Percentiles rank a stretch among this genome's conserved stretches.
These are phyloP conservation scores for Mortierella sp. DNA, from an alignment of 371 early-diverging fungal species.

Conservation along the genomic window DNA sequence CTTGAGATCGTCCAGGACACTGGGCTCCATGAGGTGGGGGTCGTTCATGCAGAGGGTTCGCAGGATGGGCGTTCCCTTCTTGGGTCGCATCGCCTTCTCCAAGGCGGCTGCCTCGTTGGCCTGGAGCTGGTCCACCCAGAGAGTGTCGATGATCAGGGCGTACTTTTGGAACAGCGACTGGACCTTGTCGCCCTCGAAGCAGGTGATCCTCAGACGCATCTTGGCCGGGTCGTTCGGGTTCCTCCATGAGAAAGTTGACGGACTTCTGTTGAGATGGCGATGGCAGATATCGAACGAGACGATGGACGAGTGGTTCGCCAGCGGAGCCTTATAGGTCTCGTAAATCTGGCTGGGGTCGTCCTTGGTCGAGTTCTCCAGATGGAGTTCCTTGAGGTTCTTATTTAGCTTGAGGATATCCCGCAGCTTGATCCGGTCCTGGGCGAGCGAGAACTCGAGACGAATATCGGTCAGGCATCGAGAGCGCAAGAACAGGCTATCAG, in stretches of 20 bases:
- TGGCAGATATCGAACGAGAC: constrained; percentile 26
- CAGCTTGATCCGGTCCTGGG: constrained; percentile 29
- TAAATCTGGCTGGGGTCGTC: constrained; percentile 52
- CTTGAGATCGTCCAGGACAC: constrained; percentile 35
- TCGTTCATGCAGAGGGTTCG: constrained; percentile 12
- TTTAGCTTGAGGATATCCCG: constrained; percentile 36
- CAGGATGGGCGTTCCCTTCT: constrained; percentile 42
- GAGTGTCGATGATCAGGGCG: constrained; percentile 10
- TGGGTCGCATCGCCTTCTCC: constrained; percentile 37
- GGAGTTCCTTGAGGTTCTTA: constrained; percentile 18
- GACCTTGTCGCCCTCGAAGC: constrained; percentile 34
- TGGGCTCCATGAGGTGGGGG: constrained; percentile 14
- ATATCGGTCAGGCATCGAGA: constrained; percentile 24
- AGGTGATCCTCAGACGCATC: constrained; percentile 28
- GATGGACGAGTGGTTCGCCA: constrained; percentile 39
- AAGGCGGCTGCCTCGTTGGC: constrained; percentile 25
- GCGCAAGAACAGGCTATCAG: constrained; percentile 17
- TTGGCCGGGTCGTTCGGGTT: constrained; percentile 23
- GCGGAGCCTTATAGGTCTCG: constrained; percentile 32
- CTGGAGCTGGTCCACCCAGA: constrained; percentile 23
- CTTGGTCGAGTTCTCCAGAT: constrained; percentile 16
- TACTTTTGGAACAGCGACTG: constrained; percentile 41
- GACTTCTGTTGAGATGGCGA: constrained; percentile 4
- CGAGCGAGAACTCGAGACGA: constrained; percentile 13
- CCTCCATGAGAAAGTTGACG: constrained; percentile 30